Conservation (phyloP, 176 grass and related monocot species). For the Oryza meridionalis region DNA sequence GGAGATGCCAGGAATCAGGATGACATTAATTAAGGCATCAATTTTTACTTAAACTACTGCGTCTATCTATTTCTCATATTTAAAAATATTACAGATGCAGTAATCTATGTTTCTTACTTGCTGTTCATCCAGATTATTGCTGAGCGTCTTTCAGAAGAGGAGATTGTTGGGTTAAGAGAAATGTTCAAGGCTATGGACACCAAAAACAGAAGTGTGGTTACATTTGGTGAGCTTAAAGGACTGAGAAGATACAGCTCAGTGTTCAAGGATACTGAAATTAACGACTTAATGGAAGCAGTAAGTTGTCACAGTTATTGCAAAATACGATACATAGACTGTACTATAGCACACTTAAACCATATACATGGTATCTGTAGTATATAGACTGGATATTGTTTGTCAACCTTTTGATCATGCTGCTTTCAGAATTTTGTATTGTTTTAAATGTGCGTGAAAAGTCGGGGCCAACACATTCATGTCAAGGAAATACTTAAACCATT, state of each 20-base stretch:
- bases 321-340: not conserved
- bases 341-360: not conserved
- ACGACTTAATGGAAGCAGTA: constrained; percentile 65
- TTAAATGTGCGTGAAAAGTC: not conserved
- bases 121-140: constrained; percentile 51
- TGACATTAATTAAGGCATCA: not conserved
- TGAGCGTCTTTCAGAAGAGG: constrained; percentile 67
- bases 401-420: not conserved
- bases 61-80: not conserved
- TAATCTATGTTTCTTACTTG: constrained; percentile 10
- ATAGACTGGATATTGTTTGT: not conserved
- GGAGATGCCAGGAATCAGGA: not conserved
- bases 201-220: constrained; percentile 45
- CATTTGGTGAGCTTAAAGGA: constrained; percentile 66
- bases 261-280: constrained; percentile 51
- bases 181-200: constrained; percentile 65
- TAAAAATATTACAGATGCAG: not conserved
- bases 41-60: not conserved
- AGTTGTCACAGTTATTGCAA: constrained; percentile 21
- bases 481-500: not conserved
- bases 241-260: constrained; percentile 55
- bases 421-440: constrained; percentile 18
- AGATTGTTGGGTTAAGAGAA: constrained; percentile 67
- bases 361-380: not conserved
- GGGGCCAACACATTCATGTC: not conserved